Base-by-base conservation (phyloP, 164 flowering plant genomes). In the Liquidambar formosana region DNA sequence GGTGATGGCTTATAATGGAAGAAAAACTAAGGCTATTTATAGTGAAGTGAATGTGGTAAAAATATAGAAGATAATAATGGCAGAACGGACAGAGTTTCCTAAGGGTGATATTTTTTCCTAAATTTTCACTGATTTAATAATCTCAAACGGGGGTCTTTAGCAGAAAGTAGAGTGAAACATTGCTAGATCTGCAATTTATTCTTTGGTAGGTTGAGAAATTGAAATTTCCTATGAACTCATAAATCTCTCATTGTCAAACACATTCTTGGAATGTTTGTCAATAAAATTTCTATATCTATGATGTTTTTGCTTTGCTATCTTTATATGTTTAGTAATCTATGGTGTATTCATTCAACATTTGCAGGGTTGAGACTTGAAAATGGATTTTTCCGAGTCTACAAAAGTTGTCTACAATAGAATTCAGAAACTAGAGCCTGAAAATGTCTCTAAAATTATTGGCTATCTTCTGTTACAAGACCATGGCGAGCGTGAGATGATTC, bases 351-450 rank as follows among this genome's bases (percentile, higher is more conserved):
- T 38, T 22, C 64, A 6, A 1, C 48, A 23, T 41, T 57, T 72
- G 47, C 70, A 74, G 82, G 67, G 26, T 53, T 53, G 38, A 58
- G 63, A 56, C 23, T 38, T 69, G 61, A 66, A 77, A 61, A 90
- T 93, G 97, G 96, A 93, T 68, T 78, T 83, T 57, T 64, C 81
- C 0, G 93, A 89, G 71, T 78, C 94, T 16, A 83, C 93, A 25
- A 84, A 79, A 68, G 72, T 82, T 73, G 93, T 93, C 9, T 84
- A 70, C 66, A 45, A 71, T 21, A 67, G 80, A 63, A 79, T 79
- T 21, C 80, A 76, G 57, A 66, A 73, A 38, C 19, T 76, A 25
- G 82, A 80, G 59, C 79, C 81, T 47, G 96, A 89, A 26, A 73
- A 84, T 75, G 88, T 79, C n/a, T 71, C 89, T 9, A 89, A 87